Evolutionary conservation across 139 green algal species (phyloP).

Genomic region (Coelastrella sp.): DNA sequence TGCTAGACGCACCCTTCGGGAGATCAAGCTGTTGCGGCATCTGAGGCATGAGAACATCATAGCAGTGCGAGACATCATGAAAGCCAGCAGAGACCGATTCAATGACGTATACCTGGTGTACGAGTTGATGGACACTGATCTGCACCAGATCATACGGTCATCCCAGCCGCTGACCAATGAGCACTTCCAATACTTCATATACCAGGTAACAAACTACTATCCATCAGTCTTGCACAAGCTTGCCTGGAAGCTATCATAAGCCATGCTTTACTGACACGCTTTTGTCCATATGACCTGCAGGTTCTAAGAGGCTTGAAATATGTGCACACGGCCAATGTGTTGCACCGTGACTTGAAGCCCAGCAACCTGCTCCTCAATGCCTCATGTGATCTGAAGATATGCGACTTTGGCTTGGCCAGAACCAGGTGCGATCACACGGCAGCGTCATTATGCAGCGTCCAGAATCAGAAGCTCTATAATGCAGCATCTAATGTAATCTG

Average conservation of each 20-base stretch:
- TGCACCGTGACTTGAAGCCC: constrained; percentile 98
- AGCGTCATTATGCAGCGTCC: too few species aligned
- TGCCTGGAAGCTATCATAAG: background rate
- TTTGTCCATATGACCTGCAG: constrained; percentile 54
- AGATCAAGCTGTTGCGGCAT: constrained; percentile 96
- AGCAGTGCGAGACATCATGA: constrained; percentile 61
- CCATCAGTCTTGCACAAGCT: too few species aligned
- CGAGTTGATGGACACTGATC: constrained; percentile 99
- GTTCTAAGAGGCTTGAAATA: constrained; percentile 93
- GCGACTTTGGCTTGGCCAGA: constrained; percentile 97
- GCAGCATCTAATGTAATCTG: too few species aligned
- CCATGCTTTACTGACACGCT: background rate
- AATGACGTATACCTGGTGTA: constrained; percentile 99
- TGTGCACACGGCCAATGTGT: constrained; percentile 91
- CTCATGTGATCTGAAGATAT: constrained; percentile 98
- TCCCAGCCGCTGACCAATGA: constrained; percentile 95
- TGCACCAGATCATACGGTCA: constrained; percentile 99
- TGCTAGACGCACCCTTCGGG: constrained; percentile 91
- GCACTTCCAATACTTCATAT: constrained; percentile 99
- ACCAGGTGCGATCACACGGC: constrained; percentile 80
- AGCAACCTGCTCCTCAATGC: constrained; percentile 98
- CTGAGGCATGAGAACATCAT: constrained; percentile 92
- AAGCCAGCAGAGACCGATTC: constrained; percentile 71
- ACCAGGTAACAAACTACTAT: too few species aligned
- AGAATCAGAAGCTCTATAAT: too few species aligned